Percentiles rank a stretch among this genome's conserved stretches.
Conservation (phyloP, 1,284 basidiomycete species). For the Rhodotorula sp. region DNA sequence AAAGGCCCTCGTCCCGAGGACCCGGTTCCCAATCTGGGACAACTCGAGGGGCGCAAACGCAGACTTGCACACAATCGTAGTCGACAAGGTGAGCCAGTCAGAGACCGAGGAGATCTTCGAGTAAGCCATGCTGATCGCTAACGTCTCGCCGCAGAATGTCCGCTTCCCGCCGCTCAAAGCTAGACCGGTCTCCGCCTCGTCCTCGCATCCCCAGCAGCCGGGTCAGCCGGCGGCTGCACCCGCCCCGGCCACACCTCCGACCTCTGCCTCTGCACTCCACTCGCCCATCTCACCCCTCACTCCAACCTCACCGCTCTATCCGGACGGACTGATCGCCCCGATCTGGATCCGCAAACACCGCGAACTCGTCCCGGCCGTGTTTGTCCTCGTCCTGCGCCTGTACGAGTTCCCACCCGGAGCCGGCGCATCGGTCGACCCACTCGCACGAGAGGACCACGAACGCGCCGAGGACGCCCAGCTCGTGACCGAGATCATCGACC, state of each 20-base stretch:
- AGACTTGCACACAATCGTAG: conserved; percentile 74
- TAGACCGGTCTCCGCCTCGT: conserved; percentile 53
- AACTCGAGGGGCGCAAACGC: conserved; percentile 51
- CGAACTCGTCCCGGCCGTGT: conserved; percentile 82
- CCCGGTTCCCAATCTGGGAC: conserved; percentile 51
- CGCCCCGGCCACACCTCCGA: no score
- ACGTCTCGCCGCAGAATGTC: conserved; percentile 54
- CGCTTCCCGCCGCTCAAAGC: conserved; percentile 83
- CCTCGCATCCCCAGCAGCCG: conserved; percentile 20
- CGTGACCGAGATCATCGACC: conserved; percentile 69
- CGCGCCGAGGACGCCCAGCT: conserved; percentile 69
- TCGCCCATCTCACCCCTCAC: conserved; percentile 89
- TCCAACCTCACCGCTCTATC: conserved; percentile 79
- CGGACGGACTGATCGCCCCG: conserved; percentile 91
- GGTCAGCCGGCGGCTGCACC: conserved; percentile 10
- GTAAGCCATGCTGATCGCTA: not conserved
- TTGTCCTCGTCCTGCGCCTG: conserved; percentile 81
- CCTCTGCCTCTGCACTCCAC: conserved; percentile 53
- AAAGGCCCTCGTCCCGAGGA: conserved; percentile 62
- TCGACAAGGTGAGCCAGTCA: conserved; percentile 62
- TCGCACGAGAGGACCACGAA: conserved; percentile 63
- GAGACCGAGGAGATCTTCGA: no score
- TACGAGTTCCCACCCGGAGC: conserved; percentile 55
- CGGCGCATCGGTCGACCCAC: conserved; percentile 14
- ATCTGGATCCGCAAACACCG: conserved; percentile 97